phyloP scores from a whole-genome alignment of 495 filamentous ascomycete genomes.

The Tuber borchii region DNA sequence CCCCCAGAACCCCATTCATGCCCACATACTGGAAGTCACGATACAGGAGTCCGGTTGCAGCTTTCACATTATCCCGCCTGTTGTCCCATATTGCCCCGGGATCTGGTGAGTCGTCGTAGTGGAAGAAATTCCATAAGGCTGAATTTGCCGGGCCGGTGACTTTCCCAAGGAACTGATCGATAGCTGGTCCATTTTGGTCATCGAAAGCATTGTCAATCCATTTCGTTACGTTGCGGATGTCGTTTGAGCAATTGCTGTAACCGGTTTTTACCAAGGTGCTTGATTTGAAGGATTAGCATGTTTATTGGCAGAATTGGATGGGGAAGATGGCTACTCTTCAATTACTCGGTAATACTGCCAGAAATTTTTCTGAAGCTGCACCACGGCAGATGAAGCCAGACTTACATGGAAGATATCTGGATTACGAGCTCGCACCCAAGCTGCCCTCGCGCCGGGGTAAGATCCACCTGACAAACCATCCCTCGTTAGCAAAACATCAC shows the following conservation, averaged over 20 bases:
- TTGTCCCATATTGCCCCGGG: constrained; percentile 17
- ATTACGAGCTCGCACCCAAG: constrained; percentile 32
- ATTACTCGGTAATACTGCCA: constrained; percentile 29
- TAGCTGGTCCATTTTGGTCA: constrained; percentile 1
- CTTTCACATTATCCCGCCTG: constrained; percentile 13
- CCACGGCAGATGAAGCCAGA: constrained; percentile 29
- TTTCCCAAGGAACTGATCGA: constrained; percentile 12
- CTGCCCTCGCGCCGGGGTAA: constrained; percentile 34
- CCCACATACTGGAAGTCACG: constrained; percentile 35
- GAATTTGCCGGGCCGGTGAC: constrained; percentile 11
- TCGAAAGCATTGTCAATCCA: constrained; percentile 21
- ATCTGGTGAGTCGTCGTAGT: constrained; percentile 16
- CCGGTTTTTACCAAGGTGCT: constrained; percentile 9
- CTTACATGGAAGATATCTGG: constrained; percentile 30
- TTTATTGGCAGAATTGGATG: not conserved
- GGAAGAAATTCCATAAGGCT: constrained; percentile 22
- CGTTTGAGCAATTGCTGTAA: constrained; percentile 25
- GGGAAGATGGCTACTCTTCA: constrained; percentile 10
- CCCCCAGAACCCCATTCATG: constrained; percentile 15
- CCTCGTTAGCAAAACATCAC: not conserved
- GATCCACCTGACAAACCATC: constrained; percentile 19
- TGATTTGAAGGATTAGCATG: not conserved
- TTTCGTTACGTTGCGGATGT: constrained; percentile 15
- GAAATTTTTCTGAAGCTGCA: constrained; percentile 24
- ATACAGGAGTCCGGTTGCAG: constrained; percentile 10